Base-by-base conservation (phyloP, 2,329 filamentous ascomycete species). In the Colletotrichum musae region DNA sequence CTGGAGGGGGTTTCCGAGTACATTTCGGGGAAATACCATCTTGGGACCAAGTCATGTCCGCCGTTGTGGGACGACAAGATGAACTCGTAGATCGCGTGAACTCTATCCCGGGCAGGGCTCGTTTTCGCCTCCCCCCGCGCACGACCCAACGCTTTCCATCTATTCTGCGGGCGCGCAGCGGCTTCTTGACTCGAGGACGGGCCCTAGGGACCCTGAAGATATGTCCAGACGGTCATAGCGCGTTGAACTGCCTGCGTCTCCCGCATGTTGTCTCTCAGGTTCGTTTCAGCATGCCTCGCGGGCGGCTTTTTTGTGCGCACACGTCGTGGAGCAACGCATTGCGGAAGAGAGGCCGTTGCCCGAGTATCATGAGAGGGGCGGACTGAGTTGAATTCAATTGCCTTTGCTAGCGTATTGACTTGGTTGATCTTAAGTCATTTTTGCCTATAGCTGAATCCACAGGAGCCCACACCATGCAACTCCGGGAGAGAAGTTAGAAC, bases 61-160 rank as follows among this genome's bases (percentile, higher is more conserved):
- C 6, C n/a, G 24, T 32, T 43, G 66, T 41, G 32, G 50, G 50
- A 65, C 56, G 24, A 69, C 66, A 59, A 56, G 43, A 54, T 41
- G 50, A 57, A 65, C 54, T 56, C 61, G 50, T 51, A 39, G 56
- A 66, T 56, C 43, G 51, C 13, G 32, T 28, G 18, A 64, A 64
- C 52, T 64, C 36, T 48, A 68, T 47, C 45, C 45, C 59, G 13
- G 32, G 51, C 36, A 63, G 36, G 13, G 18, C 45, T 68, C 64
- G 64, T 52, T 68, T 53, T 64, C 59, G 26, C 45, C 47, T 64
- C 24, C 13, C 18, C 36, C 18, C 36, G 36, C 32, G 62, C 54
- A 51, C 41, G 32, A 26, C n/a, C 47, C 24, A 32, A 58, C 48
- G 18, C 24, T 64, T 45, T n/a, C 64, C 43, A 56, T 57, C 16